Conservation (phyloP, 116 monocot species). For the Trichopus zeylanicus region DNA sequence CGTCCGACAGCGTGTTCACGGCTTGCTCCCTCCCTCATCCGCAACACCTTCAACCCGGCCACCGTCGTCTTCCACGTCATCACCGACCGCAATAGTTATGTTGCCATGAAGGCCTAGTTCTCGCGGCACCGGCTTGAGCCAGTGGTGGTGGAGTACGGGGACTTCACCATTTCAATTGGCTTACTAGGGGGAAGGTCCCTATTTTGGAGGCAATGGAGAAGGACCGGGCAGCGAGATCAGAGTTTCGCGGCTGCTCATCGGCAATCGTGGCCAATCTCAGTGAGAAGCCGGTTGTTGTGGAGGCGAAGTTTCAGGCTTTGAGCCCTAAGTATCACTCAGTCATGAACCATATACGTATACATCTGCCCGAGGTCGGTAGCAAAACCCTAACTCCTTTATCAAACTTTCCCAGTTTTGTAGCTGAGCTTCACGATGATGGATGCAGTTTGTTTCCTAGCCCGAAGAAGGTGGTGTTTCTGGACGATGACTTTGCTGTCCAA, state of each 20-base stretch:
- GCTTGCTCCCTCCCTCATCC: constrained; percentile 55
- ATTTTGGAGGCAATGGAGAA: constrained; percentile 82
- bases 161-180: constrained; percentile 88
- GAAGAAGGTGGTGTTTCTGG: constrained; percentile 73
- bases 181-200: constrained; percentile 41
- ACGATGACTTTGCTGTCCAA: constrained; percentile 82
- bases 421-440: background rate
- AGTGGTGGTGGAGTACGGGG: constrained; percentile 85
- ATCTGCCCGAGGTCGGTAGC: constrained; percentile 76
- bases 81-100: constrained; percentile 74
- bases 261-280: constrained; percentile 36
- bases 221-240: constrained; percentile 43
- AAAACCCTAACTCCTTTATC: too few relatives aligned
- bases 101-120: constrained; percentile 94
- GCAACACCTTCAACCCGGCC: constrained; percentile 32
- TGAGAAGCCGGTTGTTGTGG: constrained; percentile 63
- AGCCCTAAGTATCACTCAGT: constrained; percentile 74
- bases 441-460: constrained; percentile 82
- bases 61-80: constrained; percentile 64
- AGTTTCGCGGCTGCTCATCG: constrained; percentile 51
- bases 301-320: constrained; percentile 69
- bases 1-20: constrained; percentile 82
- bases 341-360: constrained; percentile 77
- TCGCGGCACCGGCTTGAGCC: constrained; percentile 56
- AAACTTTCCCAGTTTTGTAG: too few relatives aligned